phyloP scores from a whole-genome alignment of 2,329 filamentous ascomycete genomes.

The Colletotrichum siamense region DNA sequence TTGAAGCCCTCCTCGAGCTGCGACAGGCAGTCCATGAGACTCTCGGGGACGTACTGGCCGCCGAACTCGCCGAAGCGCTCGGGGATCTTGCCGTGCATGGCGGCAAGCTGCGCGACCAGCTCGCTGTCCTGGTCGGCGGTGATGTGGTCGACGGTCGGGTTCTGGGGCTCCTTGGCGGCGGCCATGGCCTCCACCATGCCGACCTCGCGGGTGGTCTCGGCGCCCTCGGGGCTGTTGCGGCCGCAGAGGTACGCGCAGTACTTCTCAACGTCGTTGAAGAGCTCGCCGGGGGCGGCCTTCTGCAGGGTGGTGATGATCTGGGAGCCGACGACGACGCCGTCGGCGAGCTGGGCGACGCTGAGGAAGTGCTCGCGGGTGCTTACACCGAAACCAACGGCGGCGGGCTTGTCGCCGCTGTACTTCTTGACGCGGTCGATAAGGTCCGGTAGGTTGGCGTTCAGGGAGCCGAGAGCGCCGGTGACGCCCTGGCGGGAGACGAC shows the following conservation, averaged over 20 bases:
- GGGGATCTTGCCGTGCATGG: constrained; percentile 80
- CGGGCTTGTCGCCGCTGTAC: constrained; percentile 89
- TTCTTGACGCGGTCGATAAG: constrained; percentile 86
- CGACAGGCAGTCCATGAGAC: constrained; percentile 93
- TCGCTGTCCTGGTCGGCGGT: constrained; percentile 57
- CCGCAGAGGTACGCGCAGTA: constrained; percentile 78
- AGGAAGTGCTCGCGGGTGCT: constrained; percentile 94
- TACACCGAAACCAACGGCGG: constrained; percentile 94
- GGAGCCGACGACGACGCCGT: constrained; percentile 95
- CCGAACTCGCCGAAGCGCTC: constrained; percentile 94
- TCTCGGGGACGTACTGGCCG: constrained; percentile 96
- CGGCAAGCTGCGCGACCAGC: constrained; percentile 83
- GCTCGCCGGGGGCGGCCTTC: constrained; percentile 69
- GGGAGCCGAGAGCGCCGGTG: constrained; percentile 83
- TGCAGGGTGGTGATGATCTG: constrained; percentile 88
- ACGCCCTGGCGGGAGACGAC: constrained; percentile 98
- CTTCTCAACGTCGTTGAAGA: constrained; percentile 77
- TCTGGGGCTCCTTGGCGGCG: constrained; percentile 63
- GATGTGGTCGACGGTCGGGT: constrained; percentile 73
- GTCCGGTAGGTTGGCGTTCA: constrained; percentile 83
- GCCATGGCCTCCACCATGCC: constrained; percentile 73
- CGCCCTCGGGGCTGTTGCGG: constrained; percentile 37
- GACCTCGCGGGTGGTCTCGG: constrained; percentile 65
- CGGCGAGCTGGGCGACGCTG: constrained; percentile 81
- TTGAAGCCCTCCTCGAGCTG: constrained; percentile 93